Evolutionary conservation across 306 rosid genomes (phyloP), one percentile per base, ranked within the genome.

Genomic region (Inga oerstediana): DNA sequence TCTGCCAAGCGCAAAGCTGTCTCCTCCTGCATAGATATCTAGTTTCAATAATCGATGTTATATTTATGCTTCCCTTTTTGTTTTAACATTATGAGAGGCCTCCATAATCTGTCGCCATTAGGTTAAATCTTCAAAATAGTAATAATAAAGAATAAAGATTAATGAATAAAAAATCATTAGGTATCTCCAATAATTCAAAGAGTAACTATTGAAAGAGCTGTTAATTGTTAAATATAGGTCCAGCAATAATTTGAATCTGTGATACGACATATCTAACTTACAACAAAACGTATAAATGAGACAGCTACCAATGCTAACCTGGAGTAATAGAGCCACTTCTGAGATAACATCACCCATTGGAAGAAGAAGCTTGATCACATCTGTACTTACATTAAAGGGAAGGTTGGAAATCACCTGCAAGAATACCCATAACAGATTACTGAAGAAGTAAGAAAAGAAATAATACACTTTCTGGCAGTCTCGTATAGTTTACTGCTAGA

Each of bases 301-400:
- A 49, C 58, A 75, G 68, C 68, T 66, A 49, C 64, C 48, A 49
- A 81, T 79, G 78, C 85, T 39, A 88, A 92, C 99, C 94, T 92
- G 97, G 72, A 95, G 94, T 79, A 93, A 87, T 35, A 95, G 95
- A 89, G 89, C 92, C 58, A 92, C 97, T 80, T 91, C 94, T 34
- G 96, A 90, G 82, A 95, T 90, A 61, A 93, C 86, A 89, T 95
- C 97, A 15, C 98, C 99, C 99, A 95, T 89, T 65, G 96, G 99
- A 87, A 95, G 97, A n/a, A 95, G 91, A 74, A 80, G 92, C 88
- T 90, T 93, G 81, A 95, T 86, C 80, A 92, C 92, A 81, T 92
- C 93, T 61, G 95, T 91, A 84, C 94, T 92, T 75, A 93, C 88
- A 85, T 95, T 93, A 56, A 95, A 95, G 44, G 99, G 97, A 83